These are phyloP conservation scores for Rhynchosporium secalis DNA, from an alignment of 2,329 filamentous ascomycete genomes.

Conservation along the genomic window DNA sequence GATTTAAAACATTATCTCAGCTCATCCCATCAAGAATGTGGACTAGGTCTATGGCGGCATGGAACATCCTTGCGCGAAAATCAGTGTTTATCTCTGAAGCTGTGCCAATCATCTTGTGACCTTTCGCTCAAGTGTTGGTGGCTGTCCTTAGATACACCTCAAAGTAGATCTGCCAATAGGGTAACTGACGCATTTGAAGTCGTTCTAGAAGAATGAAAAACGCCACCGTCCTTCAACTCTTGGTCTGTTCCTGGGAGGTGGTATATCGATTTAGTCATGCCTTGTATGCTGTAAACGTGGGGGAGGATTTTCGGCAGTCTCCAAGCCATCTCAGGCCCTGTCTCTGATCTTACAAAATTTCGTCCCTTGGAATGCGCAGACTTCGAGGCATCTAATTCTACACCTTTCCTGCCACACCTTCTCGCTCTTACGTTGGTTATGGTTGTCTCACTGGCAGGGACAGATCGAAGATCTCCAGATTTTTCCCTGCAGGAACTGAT, in stretches of 20 bases:
- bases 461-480: constrained; percentile 10
- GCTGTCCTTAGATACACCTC: background rate
- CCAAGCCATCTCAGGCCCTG: constrained; percentile 4
- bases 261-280: background rate
- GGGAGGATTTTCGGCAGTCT: background rate
- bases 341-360: background rate
- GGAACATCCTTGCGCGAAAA: background rate
- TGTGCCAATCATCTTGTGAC: background rate
- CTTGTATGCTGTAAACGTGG: constrained; percentile 5
- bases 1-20: constrained; percentile 10
- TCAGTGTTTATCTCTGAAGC: background rate
- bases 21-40: constrained; percentile 5
- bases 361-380: constrained; percentile 7
- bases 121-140: background rate
- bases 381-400: background rate
- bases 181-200: background rate
- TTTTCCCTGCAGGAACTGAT: constrained; percentile 12
- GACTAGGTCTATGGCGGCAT: constrained; percentile 1
- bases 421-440: constrained; percentile 3
- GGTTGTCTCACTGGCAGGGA: constrained; percentile 3
- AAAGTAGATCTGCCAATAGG: constrained; percentile 4
- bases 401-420: background rate
- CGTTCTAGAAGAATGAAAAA: background rate
- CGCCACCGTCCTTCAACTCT: background rate
- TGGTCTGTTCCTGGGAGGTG: constrained; percentile 3